phyloP scores from a whole-genome alignment of 257 asterid genomes.

The Misopates orontium region DNA sequence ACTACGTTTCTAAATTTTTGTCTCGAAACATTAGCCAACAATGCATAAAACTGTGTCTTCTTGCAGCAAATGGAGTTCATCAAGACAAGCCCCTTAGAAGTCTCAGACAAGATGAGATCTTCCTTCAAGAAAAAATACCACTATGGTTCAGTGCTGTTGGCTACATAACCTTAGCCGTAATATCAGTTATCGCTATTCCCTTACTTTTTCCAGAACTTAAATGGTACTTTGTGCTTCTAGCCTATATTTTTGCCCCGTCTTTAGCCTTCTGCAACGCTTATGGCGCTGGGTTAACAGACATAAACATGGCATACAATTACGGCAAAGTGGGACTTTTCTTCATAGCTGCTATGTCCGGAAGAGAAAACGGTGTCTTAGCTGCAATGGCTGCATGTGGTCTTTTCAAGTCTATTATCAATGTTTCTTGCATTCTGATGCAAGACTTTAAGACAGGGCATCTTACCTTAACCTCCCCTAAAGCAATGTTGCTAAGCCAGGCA shows the following conservation, averaged over 20 bases:
- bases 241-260: slow-evolving; percentile 53
- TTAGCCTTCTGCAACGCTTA: slow-evolving; percentile 67
- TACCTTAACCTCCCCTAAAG: slow-evolving; percentile 66
- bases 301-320: slow-evolving; percentile 31
- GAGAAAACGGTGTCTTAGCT: slow-evolving; percentile 51
- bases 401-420: slow-evolving; percentile 14
- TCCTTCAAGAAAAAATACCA: slow-evolving; percentile 63
- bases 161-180: slow-evolving; percentile 40
- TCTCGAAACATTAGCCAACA: too few species aligned
- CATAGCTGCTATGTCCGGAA: slow-evolving; percentile 61
- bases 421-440: slow-evolving; percentile 55
- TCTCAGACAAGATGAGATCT: slow-evolving; percentile 17
- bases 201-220: slow-evolving; percentile 53
- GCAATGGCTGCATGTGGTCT: slow-evolving; percentile 67
- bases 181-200: slow-evolving; percentile 50
- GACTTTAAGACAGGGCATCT: slow-evolving; percentile 72
- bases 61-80: too few species aligned
- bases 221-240: slow-evolving; percentile 50
- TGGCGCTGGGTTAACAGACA: slow-evolving; percentile 63
- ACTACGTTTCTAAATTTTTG: too few species aligned
- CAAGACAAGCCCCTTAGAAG: not conserved
- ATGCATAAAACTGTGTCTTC: too few species aligned
- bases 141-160: slow-evolving; percentile 45
- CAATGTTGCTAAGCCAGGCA: slow-evolving; percentile 72
- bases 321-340: slow-evolving; percentile 64